Percentiles rank a stretch among this genome's conserved stretches.
These are phyloP conservation scores for Podaxis mareebaensis DNA, from an alignment of 768 basidiomycete genomes.

Conservation along the genomic window DNA sequence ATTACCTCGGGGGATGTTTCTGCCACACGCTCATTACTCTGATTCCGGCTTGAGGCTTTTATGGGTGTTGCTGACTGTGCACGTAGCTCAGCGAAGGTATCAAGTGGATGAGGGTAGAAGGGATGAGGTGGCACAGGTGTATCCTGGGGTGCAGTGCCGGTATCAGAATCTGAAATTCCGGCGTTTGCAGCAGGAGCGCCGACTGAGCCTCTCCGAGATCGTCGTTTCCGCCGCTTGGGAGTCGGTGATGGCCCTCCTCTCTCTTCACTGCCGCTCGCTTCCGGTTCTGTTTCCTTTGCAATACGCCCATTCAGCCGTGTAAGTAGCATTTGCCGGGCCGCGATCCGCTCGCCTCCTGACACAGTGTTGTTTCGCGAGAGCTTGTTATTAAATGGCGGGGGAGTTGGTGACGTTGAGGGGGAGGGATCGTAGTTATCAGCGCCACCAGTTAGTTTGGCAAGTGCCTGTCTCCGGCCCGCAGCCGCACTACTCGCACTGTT, in stretches of 20 bases:
- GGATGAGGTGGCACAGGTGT: slow-evolving; percentile 60
- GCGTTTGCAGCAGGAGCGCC: slow-evolving; percentile 40
- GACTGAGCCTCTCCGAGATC: slow-evolving; percentile 49
- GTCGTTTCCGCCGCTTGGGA: slow-evolving; percentile 57
- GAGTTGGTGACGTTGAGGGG: slow-evolving; percentile 54
- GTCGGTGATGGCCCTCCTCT: slow-evolving; percentile 43
- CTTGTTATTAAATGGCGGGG: slow-evolving; percentile 40
- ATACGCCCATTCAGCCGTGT: slow-evolving; percentile 59
- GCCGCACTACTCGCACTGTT: slow-evolving; percentile 86
- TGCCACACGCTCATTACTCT: slow-evolving; percentile 29
- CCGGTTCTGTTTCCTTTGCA: slow-evolving; percentile 62
- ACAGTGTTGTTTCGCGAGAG: slow-evolving; percentile 78
- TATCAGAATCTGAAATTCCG: slow-evolving; percentile 54
- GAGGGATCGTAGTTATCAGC: slow-evolving; percentile 64
- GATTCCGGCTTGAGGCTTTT: slow-evolving; percentile 33
- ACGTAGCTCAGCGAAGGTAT: slow-evolving; percentile 39
- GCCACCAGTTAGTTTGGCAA: slow-evolving; percentile 84
- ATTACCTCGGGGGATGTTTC: slow-evolving; percentile 23
- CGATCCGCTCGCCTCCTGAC: slow-evolving; percentile 76
- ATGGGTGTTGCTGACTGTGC: slow-evolving; percentile 45
- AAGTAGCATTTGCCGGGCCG: slow-evolving; percentile 69
- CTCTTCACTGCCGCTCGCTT: slow-evolving; percentile 64
- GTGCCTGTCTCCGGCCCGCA: slow-evolving; percentile 66
- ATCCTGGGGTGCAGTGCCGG: slow-evolving; percentile 51
- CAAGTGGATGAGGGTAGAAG: slow-evolving; percentile 45